phyloP scores from a whole-genome alignment of 208 protist species.

The Polymyxa betae region DNA sequence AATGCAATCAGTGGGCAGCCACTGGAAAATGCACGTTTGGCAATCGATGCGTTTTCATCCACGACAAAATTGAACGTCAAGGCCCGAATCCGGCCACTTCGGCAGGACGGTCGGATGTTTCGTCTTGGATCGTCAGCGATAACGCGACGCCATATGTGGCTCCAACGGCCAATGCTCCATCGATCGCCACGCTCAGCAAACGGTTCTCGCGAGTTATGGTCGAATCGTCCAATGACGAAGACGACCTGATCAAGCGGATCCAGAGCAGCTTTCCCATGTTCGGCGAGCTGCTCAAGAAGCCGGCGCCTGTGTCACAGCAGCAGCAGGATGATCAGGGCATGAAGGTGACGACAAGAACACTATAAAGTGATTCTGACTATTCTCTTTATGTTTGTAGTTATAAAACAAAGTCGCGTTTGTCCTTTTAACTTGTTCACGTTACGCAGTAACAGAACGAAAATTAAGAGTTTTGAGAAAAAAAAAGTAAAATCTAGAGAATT shows the following conservation, averaged over 20 bases:
- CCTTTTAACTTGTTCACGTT: no score
- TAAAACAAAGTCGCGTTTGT: no score
- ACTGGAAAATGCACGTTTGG: slow-evolving; percentile 72
- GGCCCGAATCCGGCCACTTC: neutral
- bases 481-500: no score
- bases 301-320: neutral
- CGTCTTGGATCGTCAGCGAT: neutral
- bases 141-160: neutral
- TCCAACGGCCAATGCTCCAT: neutral
- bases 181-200: neutral
- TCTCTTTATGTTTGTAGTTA: no score
- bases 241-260: slow-evolving; percentile 44
- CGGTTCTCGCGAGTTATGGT: neutral
- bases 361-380: no score
- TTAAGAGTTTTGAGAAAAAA: no score
- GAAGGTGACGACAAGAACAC: no score
- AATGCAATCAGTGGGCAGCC: slow-evolving; percentile 71
- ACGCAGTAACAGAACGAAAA: no score
- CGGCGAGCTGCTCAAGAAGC: neutral
- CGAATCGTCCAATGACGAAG: neutral
- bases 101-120: neutral
- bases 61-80: slow-evolving; percentile 41
- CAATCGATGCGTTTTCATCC: slow-evolving; percentile 52
- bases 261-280: slow-evolving; percentile 11
- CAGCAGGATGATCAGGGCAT: neutral